Conservation (phyloP, 2,329 filamentous ascomycete genomes). For the Simplicillium sp. region DNA sequence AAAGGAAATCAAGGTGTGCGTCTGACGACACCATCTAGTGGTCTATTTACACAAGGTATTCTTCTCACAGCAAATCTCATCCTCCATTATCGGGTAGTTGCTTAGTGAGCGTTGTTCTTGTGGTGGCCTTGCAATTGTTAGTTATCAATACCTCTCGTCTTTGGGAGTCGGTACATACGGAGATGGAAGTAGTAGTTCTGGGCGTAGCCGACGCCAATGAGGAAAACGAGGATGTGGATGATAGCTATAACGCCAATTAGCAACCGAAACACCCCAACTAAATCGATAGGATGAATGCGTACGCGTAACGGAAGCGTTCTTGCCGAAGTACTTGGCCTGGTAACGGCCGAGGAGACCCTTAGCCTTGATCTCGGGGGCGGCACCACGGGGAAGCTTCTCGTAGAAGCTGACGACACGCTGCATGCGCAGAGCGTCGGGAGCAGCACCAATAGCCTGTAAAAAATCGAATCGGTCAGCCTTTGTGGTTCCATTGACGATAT, state of each 20-base stretch:
- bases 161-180: slow-evolving; percentile 65
- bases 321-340: slow-evolving; percentile 87
- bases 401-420: slow-evolving; percentile 97
- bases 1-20: slow-evolving; percentile 26
- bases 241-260: slow-evolving; percentile 51
- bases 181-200: slow-evolving; percentile 99
- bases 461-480: slow-evolving; percentile 22
- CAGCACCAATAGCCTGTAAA: slow-evolving; percentile 78
- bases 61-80: slow-evolving; percentile 4
- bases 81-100: slow-evolving; percentile 14
- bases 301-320: slow-evolving; percentile 85
- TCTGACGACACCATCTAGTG: slow-evolving; percentile 23
- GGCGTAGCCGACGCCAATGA: slow-evolving; percentile 80
- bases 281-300: slow-evolving; percentile 28
- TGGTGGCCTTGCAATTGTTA: slow-evolving; percentile 61
- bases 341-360: slow-evolving; percentile 82
- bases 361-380: slow-evolving; percentile 73
- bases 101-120: slow-evolving; percentile 99
- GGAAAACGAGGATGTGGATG: slow-evolving; percentile 70
- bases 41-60: slow-evolving; percentile 31
- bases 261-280: slow-evolving; percentile 13
- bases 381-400: slow-evolving; percentile 90
- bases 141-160: slow-evolving; percentile 4
- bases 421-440: slow-evolving; percentile 95
- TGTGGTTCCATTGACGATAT: slow-evolving; percentile 1